Percentiles rank a stretch among this genome's conserved stretches.
phyloP scores from a whole-genome alignment of 176 grass and related monocot species.

The Lolium multiflorum region DNA sequence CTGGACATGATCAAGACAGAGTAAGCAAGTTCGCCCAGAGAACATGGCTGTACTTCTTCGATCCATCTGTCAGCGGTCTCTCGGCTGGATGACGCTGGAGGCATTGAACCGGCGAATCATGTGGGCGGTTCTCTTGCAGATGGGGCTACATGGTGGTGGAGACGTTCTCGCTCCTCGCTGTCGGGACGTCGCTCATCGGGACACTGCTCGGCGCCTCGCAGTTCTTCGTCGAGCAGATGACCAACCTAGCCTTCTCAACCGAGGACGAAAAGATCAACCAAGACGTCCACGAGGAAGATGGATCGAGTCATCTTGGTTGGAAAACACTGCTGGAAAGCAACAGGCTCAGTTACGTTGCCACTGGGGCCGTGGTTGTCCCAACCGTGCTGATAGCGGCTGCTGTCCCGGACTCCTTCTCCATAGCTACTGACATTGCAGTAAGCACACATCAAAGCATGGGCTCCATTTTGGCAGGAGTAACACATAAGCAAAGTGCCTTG shows the following conservation, averaged over 20 bases:
- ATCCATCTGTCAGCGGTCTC: not conserved
- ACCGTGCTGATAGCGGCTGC: constrained; percentile 57
- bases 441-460: constrained; percentile 24
- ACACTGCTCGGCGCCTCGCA: constrained; percentile 78
- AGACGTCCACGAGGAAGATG: not conserved
- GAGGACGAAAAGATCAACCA: not conserved
- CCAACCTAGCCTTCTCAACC: constrained; percentile 25
- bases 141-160: constrained; percentile 71
- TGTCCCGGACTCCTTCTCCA: constrained; percentile 67
- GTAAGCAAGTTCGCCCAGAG: constrained; percentile 28
- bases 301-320: not conserved
- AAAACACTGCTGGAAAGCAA: constrained; percentile 37
- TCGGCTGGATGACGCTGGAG: not conserved
- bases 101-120: not conserved
- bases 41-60: not conserved
- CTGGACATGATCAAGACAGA: constrained; percentile 68
- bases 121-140: constrained; percentile 18
- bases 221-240: constrained; percentile 86
- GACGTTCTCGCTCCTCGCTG: constrained; percentile 82
- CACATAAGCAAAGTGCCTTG: not conserved
- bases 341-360: constrained; percentile 48
- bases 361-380: constrained; percentile 57
- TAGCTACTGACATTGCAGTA: constrained; percentile 74
- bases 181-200: constrained; percentile 74
- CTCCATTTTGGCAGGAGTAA: not conserved